Base-by-base conservation (phyloP, 2,329 filamentous ascomycete genomes). In the Thermomyces lanuginosus region DNA sequence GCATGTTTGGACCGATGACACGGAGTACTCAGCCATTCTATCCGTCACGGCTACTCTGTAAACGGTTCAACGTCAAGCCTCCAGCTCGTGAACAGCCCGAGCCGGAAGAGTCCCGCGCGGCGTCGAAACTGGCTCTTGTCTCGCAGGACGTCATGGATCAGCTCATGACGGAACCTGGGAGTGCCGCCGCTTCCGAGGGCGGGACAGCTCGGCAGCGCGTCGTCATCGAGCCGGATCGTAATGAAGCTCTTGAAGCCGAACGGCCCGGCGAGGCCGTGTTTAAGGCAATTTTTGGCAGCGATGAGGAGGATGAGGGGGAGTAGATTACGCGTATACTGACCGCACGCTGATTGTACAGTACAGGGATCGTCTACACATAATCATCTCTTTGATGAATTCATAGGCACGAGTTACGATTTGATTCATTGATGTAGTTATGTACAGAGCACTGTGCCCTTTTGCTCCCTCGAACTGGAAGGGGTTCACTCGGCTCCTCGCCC, bases 1-100 rank as follows among this genome's bases (percentile, higher is more conserved):
- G 82, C 31, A 92, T 95, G 83, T 93, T 84, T 53, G 89, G 89
- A 1, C 66, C 72, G 8, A 67, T 95, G 70, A 98, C 89, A 3
- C 65, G 89, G 34, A 71, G 64, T 12, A 61, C 64, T 0, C 51
- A 69, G 5, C 67, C 73, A 4, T 95, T 92, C 51, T 75, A 74
- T 40, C 89, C 89, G 1, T 75, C 76, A 1, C 64, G 83, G 29
- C 55, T 98, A 21, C 55, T 95, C n/a, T 95, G 86, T 56, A 98
- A 95, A 49, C 67, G 89, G 6, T 92, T 98, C 55, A 83, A 83
- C 40, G 76, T 95, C n/a, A 72, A 66, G 33, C 69, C 77, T 6
- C 82, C 84, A 0, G 63, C 66, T 6, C 68, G 82, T 48, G 71
- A 76, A 16, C 65, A 69, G 40, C 34, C 44, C 7, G 45, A 59